A percentile compares a stretch with the other conserved stretches of the same genome.
These are phyloP conservation scores for Leccinum subtestaceum DNA, from an alignment of 768 basidiomycete genomes.

Conservation along the genomic window DNA sequence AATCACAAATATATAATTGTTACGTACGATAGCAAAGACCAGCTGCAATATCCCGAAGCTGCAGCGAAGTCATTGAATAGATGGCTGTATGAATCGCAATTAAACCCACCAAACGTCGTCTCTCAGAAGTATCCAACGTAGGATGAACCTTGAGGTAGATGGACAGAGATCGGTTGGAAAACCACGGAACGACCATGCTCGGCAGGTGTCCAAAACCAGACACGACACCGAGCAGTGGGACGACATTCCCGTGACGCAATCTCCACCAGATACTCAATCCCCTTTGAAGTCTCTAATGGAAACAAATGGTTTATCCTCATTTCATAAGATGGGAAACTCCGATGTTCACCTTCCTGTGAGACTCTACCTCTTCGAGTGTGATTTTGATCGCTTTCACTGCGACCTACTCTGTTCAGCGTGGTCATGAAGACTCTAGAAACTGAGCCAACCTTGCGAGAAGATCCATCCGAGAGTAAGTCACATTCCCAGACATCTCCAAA, in stretches of 20 bases:
- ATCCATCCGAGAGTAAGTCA: constrained; percentile 11
- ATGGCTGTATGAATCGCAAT: neutral
- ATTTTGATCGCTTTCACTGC: constrained; percentile 22
- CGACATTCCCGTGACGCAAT: constrained; percentile 25
- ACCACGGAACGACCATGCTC: constrained; percentile 36
- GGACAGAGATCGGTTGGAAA: constrained; percentile 24
- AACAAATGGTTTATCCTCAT: neutral
- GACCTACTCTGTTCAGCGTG: constrained; percentile 9
- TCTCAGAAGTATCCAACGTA: neutral
- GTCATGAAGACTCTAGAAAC: neutral
- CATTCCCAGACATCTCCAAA: constrained; percentile 28
- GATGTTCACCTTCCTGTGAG: constrained; percentile 5
- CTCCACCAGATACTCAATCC: constrained; percentile 25
- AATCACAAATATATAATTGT: neutral
- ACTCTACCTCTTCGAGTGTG: neutral
- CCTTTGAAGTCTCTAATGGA: constrained; percentile 26
- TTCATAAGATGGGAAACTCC: neutral
- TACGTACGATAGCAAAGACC: constrained; percentile 28
- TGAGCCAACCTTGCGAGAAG: constrained; percentile 7
- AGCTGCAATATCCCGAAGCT: constrained; percentile 23
- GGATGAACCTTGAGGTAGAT: constrained; percentile 15
- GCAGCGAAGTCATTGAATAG: neutral
- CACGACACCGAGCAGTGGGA: constrained; percentile 30
- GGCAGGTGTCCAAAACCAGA: constrained; percentile 29
- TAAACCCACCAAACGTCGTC: constrained; percentile 15